Base-by-base conservation (phyloP, 106 monocot genomes). In the Dendrobium nobile region DNA sequence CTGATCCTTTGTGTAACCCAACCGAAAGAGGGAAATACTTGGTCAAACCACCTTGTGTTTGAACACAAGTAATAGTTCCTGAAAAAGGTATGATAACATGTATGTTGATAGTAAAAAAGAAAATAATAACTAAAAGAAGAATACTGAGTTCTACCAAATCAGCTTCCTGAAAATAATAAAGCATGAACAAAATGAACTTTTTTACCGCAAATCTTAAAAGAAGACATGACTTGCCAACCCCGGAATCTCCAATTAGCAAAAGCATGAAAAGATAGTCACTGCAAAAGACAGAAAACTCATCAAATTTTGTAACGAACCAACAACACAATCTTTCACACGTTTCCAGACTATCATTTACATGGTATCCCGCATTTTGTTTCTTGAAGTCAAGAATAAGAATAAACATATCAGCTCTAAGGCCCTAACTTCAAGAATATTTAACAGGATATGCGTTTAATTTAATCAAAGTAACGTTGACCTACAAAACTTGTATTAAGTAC, bases 251-350 rank as follows among this genome's bases (percentile, higher is more conserved):
- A 75, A 88, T 88, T 55, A 88, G 88, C 74, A 88, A 83, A 73
- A 88, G 81, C 85, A 85, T 88, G 88, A 88, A 88, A 51, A 88
- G 88, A 75, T 88, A 88, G 83, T 88, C 88, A 75, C 88, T 88
- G 80, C 80, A 80, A 72, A 73, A 85, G 24, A 82, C 48, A 74
- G 26, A 77, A 58, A 58, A 58, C 64, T 64, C 27, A 54, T 78
- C 59, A 73, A 26, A 77, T 31, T 55, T 78, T 47, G 51, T 18
- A 73, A 41, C 70, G 10, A 31, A 68, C 26, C 68, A 33, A 68
- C 1, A 33, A 11, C 1, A 13, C 48, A 48, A 48, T 13, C 8
- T 48, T 48, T 48, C 2, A 13, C 48, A 0, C 48, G 10, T 10
- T 48, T 48, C 10, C 48, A 7, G 11, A 33, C 31, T 2, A 33